Evolutionary conservation across 2,329 filamentous ascomycete species (phyloP), one percentile per base, ranked within the genome.

Genomic region (Macrophomina pseudophaseolina): DNA sequence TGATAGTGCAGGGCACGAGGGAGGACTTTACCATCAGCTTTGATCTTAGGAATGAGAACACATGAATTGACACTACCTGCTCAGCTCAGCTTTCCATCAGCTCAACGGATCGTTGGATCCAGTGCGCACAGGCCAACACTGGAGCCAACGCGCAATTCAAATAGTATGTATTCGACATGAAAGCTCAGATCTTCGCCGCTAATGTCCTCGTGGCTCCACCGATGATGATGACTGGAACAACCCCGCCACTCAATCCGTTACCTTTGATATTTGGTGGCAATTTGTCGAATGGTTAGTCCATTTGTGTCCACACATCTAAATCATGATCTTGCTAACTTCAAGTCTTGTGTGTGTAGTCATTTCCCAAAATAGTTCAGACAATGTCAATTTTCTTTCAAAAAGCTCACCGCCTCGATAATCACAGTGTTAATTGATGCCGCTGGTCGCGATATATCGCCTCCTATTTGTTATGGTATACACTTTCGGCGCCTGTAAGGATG

Each of bases 181-280:
- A 54, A 30, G 18, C 51, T 33, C 28, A 54, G 51, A 32, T 7
- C 52, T n/a, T 38, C 30, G 16, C 32, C 52, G 42, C 42, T 44
- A n/a, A 44, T 14, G 16, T n/a, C 16, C 11, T n/a, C 16, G 8
- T n/a, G 16, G 42, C 46, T 49, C 46, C n/a, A 49, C 46, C n/a
- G 46, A 49, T 12, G 46, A 49, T 28, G 46, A 49, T 5, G 46
- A 49, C 12, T 49, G 46, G 46, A 49, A 49, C 46, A 49, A 49
- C 18, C 46, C 46, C 6, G 28, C 46, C 7, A 23, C 46, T 6
- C 46, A 49, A 28, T 49, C 46, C 6, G 46, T 49, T 1, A 49
- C 46, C 12, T 16, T 58, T 14, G 54, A 58, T 12, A 58, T 58
- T 6, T 42, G 28, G 7, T 58, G 54, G 54, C 54, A 58, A 14